phyloP scores from a whole-genome alignment of 306 rosid species.

The Citrullus amarus region DNA sequence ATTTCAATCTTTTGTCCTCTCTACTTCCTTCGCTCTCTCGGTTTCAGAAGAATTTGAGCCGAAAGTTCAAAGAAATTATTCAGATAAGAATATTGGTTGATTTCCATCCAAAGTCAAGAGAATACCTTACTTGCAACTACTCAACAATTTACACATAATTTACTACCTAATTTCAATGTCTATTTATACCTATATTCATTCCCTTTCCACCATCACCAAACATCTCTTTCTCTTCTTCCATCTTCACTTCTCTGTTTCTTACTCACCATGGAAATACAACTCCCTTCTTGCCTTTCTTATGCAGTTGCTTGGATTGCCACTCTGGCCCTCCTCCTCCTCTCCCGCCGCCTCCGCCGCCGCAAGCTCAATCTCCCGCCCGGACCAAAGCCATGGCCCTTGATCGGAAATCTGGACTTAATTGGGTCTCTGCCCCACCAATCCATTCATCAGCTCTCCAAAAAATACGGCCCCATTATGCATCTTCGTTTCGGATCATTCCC shows the following conservation, averaged over 20 bases:
- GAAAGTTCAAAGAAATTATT: too few relatives aligned
- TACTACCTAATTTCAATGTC: not conserved
- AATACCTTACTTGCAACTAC: too few relatives aligned
- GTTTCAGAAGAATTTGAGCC: too few relatives aligned
- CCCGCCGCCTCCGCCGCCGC: conserved; percentile 26
- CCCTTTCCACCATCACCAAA: not conserved
- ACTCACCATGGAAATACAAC: not conserved
- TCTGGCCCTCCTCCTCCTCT: conserved; percentile 34
- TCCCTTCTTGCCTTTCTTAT: conserved; percentile 18
- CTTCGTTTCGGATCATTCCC: conserved; percentile 55
- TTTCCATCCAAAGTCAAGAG: too few relatives aligned
- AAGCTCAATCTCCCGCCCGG: conserved; percentile 55
- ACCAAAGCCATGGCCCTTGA: conserved; percentile 76
- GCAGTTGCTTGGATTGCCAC: conserved; percentile 29
- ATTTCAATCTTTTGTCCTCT: too few relatives aligned
- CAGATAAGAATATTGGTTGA: too few relatives aligned
- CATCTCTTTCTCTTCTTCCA: not conserved
- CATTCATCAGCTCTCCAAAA: conserved; percentile 34
- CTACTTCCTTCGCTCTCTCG: too few relatives aligned
- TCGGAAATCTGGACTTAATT: conserved; percentile 73
- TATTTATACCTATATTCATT: too few relatives aligned
- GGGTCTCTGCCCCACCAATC: conserved; percentile 65
- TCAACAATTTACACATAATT: not conserved
- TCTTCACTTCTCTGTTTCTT: not conserved
- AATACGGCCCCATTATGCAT: conserved; percentile 64